Evolutionary conservation across 2,329 filamentous ascomycete genomes (phyloP), one percentile per base, ranked within the genome.

Genomic region (Alternaria solani): DNA sequence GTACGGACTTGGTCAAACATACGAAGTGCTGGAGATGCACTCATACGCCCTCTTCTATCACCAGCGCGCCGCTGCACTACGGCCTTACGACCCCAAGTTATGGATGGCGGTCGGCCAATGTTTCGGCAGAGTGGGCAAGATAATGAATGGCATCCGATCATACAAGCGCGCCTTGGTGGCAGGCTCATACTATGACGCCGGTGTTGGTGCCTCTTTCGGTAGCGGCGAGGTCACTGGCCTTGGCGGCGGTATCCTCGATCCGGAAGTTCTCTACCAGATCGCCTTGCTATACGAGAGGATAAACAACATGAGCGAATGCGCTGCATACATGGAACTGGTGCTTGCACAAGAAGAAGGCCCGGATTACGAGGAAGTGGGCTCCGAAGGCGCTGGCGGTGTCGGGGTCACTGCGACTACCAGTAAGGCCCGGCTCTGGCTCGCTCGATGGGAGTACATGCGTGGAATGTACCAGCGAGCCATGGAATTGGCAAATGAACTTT

Each of bases 41-140:
- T 93, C 94, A 43, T 99, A 99, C 77, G 94, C 94, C 1, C 82
- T 99, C 0, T 98, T 95, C 86, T 99, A 99, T 80, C 97, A 97
- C 82, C 96, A 98, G 75, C 93, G 95, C 57, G 95, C 95, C 0
- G 94, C 94, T 0, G 92, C 93, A 0, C 83, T 99, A 2, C 88
- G 94, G n/a, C 93, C 94, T 0, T 97, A 94, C 85, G 95, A 99
- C 70, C 92, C 94, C 0, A 98, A 98, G 79, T 96, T 99, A 92
- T 99, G 95, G 95, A 91, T 95, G 82, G 95, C 95, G 0, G 93
- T 99, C 5, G 95, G 92, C 9, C 91, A 91, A 34, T 97, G 94
- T 75, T 89, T 96, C 65, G 91, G 94, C 63, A 94, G 94, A 75
- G 96, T 97, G 85, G 90, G 89, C 53, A 89, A 94, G 55, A 84